Evolutionary conservation across 176 grass and related monocot species (phyloP).

Genomic region (Oryza officinalis): DNA sequence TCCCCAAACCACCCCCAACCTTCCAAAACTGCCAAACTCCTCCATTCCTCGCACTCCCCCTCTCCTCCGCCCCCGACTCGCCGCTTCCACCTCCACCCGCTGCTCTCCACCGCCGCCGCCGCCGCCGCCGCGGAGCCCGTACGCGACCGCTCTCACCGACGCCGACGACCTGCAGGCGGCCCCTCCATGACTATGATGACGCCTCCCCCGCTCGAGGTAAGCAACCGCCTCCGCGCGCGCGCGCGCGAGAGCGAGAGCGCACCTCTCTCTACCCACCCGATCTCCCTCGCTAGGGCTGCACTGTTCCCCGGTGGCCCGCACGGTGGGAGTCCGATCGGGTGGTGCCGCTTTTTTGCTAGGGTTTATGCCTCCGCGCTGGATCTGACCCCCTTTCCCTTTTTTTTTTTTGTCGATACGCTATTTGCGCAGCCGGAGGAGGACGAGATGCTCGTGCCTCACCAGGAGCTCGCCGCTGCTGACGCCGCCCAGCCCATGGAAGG

Average conservation of each 20-base stretch:
- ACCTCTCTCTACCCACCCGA: not conserved
- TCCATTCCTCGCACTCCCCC: not conserved
- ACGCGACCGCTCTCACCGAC: not conserved
- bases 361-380: constrained; percentile 42
- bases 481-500: constrained; percentile 91
- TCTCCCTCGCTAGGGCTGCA: not conserved
- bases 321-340: not conserved
- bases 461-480: constrained; percentile 59
- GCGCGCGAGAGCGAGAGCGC: too few relatives aligned
- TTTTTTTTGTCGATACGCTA: not conserved
- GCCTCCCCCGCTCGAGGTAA: constrained; percentile 75
- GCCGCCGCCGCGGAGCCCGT: not conserved
- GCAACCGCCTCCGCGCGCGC: not conserved
- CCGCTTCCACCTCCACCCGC: constrained; percentile 4
- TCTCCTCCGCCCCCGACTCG: not conserved
- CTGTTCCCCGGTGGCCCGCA: not conserved
- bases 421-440: constrained; percentile 64
- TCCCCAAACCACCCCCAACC: not conserved
- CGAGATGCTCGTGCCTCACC: constrained; percentile 81
- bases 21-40: not conserved
- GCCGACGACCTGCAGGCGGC: not conserved
- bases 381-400: constrained; percentile 43
- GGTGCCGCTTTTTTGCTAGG: constrained; percentile 15
- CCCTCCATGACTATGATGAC: constrained; percentile 66
- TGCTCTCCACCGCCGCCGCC: not conserved